These are phyloP conservation scores for Suhomyces coccinellae DNA, from an alignment of 1,139 yeast species.

Conservation along the genomic window DNA sequence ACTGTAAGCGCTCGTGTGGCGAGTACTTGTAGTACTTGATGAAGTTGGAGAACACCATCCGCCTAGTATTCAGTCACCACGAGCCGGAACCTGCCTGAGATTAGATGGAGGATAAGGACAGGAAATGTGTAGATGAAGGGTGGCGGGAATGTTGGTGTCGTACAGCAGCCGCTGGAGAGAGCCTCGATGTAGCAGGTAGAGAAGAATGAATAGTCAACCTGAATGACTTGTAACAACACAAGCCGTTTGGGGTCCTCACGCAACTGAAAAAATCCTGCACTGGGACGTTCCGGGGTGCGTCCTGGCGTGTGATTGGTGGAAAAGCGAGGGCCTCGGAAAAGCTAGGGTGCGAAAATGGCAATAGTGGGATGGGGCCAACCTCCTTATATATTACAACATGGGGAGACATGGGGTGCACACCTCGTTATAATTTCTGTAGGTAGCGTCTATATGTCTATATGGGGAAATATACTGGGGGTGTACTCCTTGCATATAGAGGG, in stretches of 20 bases:
- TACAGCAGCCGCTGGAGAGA: neutral
- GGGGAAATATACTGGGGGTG: neutral
- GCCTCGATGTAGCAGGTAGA: neutral
- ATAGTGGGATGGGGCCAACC: neutral
- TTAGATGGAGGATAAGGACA: neutral
- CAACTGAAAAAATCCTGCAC: neutral
- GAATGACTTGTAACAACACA: too few relatives aligned
- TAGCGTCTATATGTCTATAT: neutral
- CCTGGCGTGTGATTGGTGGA: neutral
- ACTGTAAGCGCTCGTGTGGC: constrained; percentile 29
- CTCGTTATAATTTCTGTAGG: neutral
- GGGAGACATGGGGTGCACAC: neutral
- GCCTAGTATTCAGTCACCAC: neutral
- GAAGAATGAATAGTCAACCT: neutral
- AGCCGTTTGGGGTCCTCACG: neutral
- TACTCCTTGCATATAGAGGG: neutral
- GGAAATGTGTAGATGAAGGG: neutral
- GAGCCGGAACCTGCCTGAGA: neutral
- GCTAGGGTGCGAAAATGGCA: neutral
- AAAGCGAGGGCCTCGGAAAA: neutral
- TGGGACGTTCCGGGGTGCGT: neutral
- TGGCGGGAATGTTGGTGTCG: neutral
- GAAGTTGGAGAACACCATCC: constrained; percentile 28
- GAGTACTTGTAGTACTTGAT: constrained; percentile 28
- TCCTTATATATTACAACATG: neutral